Percentiles rank a stretch among this genome's conserved stretches.
phyloP scores from a whole-genome alignment of 2,329 filamentous ascomycete species.

The Paraphoma chrysanthemicola region DNA sequence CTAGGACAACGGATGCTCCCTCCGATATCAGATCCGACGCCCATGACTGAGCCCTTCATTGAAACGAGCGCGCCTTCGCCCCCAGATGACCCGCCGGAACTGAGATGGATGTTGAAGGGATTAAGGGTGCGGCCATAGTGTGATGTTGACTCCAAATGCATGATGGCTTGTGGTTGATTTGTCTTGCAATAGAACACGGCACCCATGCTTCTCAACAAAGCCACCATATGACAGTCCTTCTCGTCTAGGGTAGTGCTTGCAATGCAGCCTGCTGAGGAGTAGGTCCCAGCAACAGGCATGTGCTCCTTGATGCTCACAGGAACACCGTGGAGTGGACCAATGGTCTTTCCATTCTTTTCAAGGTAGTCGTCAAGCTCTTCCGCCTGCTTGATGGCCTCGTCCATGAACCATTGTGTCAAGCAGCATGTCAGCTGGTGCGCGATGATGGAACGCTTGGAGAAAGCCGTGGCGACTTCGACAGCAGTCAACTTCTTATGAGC shows the following conservation, averaged over 20 bases:
- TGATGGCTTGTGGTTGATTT: constrained; percentile 59
- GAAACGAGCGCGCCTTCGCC: constrained; percentile 31
- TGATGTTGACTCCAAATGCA: constrained; percentile 63
- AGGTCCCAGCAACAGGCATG: constrained; percentile 57
- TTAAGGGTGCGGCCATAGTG: constrained; percentile 55
- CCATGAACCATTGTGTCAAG: constrained; percentile 30
- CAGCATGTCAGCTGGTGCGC: constrained; percentile 25
- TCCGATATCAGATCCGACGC: constrained; percentile 34
- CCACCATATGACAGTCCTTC: constrained; percentile 63
- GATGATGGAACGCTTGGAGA: constrained; percentile 27
- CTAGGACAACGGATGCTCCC: constrained; percentile 30
- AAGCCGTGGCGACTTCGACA: constrained; percentile 45
- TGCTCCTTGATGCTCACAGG: constrained; percentile 62
- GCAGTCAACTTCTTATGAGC: constrained; percentile 46
- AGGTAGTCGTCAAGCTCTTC: constrained; percentile 53
- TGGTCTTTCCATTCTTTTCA: constrained; percentile 23
- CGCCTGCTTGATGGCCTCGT: constrained; percentile 23
- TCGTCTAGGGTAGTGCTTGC: constrained; percentile 54
- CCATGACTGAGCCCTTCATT: constrained; percentile 25
- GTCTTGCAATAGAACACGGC: constrained; percentile 61
- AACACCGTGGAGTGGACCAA: constrained; percentile 55
- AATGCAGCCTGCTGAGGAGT: constrained; percentile 62
- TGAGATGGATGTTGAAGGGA: constrained; percentile 53
- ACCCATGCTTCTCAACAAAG: constrained; percentile 59
- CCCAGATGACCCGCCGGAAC: constrained; percentile 56